These are phyloP conservation scores for Cydonia oblonga DNA, from an alignment of 331 rosid genomes.

Conservation along the genomic window DNA sequence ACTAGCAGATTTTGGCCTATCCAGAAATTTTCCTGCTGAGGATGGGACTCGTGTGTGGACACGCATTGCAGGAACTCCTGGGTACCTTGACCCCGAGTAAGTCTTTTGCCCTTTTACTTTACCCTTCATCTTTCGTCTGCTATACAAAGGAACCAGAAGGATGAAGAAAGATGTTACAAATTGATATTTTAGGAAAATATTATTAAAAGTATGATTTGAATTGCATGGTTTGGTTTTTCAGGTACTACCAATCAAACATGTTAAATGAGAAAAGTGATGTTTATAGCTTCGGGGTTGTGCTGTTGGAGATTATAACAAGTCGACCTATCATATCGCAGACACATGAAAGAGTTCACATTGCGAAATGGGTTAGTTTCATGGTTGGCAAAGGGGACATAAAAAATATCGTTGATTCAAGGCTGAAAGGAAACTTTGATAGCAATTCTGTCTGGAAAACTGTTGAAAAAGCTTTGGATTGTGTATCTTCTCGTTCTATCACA, in stretches of 20 bases:
- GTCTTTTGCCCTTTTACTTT: neutral
- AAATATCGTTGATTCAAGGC: conserved; percentile 33
- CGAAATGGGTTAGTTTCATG: conserved; percentile 28
- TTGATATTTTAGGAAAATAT: too few species aligned
- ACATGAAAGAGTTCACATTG: conserved; percentile 26
- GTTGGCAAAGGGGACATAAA: conserved; percentile 21
- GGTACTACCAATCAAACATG: conserved; percentile 29
- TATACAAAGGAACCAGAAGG: too few species aligned
- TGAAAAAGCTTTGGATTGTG: conserved; percentile 16
- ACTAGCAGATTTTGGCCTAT: conserved; percentile 49
- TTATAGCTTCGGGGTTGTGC: conserved; percentile 51
- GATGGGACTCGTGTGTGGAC: conserved; percentile 24
- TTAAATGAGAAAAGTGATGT: conserved; percentile 60
- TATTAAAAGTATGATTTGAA: too few species aligned
- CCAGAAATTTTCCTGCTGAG: conserved; percentile 24
- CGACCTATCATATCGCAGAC: conserved; percentile 26
- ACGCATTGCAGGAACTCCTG: conserved; percentile 37
- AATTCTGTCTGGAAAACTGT: conserved; percentile 23
- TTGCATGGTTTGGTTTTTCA: neutral
- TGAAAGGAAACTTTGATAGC: conserved; percentile 17
- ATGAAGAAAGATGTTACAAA: too few species aligned
- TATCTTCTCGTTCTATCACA: neutral
- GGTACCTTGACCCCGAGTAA: conserved; percentile 48
- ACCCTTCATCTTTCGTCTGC: too few species aligned
- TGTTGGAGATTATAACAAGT: conserved; percentile 45